Percentiles rank a stretch among this genome's conserved stretches.
Evolutionary conservation across 1,139 yeast genomes (phyloP).

Genomic region (Candida labiduridarum): DNA sequence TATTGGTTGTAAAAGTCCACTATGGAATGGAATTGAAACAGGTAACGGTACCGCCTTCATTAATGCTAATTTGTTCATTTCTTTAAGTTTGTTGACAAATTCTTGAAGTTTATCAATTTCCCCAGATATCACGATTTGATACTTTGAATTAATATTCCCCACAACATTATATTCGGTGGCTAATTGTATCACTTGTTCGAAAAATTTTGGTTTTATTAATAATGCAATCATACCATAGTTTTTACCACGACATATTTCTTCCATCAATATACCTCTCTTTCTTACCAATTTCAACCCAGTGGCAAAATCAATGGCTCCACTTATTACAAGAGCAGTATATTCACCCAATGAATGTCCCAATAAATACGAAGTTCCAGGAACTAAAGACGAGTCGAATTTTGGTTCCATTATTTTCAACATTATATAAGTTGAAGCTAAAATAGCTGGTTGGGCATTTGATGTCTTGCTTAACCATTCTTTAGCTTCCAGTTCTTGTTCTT

Average conservation of each 20-base stretch:
- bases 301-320: constrained; percentile 39
- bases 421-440: constrained; percentile 49
- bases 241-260: constrained; percentile 21
- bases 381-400: constrained; percentile 26
- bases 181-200: constrained; percentile 20
- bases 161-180: constrained; percentile 28
- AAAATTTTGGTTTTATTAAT: constrained; percentile 24
- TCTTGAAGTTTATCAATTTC: constrained; percentile 22
- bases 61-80: constrained; percentile 1
- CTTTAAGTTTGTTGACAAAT: constrained; percentile 9
- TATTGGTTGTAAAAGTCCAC: constrained; percentile 38
- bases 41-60: constrained; percentile 28
- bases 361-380: constrained; percentile 25
- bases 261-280: constrained; percentile 56
- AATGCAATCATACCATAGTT: constrained; percentile 44
- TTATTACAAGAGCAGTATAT: constrained; percentile 50
- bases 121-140: constrained; percentile 52
- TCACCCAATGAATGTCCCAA: constrained; percentile 68
- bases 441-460: constrained; percentile 64
- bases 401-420: constrained; percentile 31
- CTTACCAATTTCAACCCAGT: constrained; percentile 53
- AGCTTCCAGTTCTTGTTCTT: constrained; percentile 12
- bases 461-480: constrained; percentile 36
- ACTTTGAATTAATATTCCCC: constrained; percentile 46
- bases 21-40: constrained; percentile 60